A percentile compares a stretch with the other conserved stretches of the same genome.
Evolutionary conservation across 208 protist genomes (phyloP).

Genomic region (Herpetomonas muscarum): DNA sequence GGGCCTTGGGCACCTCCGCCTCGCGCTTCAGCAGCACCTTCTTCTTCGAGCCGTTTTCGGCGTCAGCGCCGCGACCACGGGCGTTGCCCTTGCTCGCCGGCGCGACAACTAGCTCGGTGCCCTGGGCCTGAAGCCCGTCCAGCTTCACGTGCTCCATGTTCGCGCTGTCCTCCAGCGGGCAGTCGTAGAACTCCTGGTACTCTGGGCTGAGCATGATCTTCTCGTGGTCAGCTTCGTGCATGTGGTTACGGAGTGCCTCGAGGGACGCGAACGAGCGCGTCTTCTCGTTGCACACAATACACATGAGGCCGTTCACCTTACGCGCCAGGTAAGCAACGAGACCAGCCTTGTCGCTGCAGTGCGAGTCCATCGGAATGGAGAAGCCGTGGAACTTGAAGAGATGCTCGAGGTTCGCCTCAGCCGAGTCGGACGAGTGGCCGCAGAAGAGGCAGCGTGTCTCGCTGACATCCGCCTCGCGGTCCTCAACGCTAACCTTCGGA

Average conservation of each 20-base stretch:
- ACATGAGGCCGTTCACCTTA: slow-evolving; percentile 86
- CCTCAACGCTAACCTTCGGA: slow-evolving; percentile 50
- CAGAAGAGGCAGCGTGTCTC: slow-evolving; percentile 84
- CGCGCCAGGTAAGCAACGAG: slow-evolving; percentile 78
- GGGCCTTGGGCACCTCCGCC: slow-evolving; percentile 55
- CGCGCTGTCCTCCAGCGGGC: slow-evolving; percentile 56
- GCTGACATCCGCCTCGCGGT: slow-evolving; percentile 77
- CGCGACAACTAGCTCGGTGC: slow-evolving; percentile 38
- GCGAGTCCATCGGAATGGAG: slow-evolving; percentile 55
- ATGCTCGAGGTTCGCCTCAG: slow-evolving; percentile 65
- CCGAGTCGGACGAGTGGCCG: slow-evolving; percentile 38
- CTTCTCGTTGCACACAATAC: slow-evolving; percentile 84
- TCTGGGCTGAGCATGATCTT: slow-evolving; percentile 68
- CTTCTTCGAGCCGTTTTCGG: slow-evolving; percentile 13
- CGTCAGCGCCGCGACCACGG: not conserved
- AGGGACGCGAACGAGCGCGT: slow-evolving; percentile 66
- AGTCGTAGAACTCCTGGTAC: slow-evolving; percentile 84
- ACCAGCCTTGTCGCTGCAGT: slow-evolving; percentile 58
- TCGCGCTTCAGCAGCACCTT: slow-evolving; percentile 55
- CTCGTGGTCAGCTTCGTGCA: slow-evolving; percentile 81
- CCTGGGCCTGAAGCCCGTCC: slow-evolving; percentile 25
- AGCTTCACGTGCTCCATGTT: slow-evolving; percentile 31
- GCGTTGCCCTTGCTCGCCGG: not conserved
- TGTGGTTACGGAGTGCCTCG: slow-evolving; percentile 80
- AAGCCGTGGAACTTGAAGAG: slow-evolving; percentile 64